These are phyloP conservation scores for Fomitopsis schrenkii DNA, from an alignment of 1,284 basidiomycete species.

Conservation along the genomic window DNA sequence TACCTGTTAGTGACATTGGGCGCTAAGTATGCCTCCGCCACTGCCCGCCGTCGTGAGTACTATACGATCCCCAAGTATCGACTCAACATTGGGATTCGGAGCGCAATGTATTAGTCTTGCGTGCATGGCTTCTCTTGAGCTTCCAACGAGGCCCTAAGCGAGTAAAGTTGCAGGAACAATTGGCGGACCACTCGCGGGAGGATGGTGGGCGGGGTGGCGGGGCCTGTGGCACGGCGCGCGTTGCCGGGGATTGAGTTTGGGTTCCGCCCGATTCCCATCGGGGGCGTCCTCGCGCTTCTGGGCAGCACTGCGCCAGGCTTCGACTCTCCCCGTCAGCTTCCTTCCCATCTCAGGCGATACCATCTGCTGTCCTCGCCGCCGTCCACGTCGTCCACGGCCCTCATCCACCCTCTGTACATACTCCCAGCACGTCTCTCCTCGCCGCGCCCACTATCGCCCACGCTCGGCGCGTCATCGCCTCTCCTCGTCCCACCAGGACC, in stretches of 20 bases:
- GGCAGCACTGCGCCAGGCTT: constrained; percentile 16
- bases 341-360: constrained; percentile 18
- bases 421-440: background rate
- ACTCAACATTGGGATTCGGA: no score
- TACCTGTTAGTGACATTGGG: no score
- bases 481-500: background rate
- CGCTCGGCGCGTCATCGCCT: constrained; percentile 4
- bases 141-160: no score
- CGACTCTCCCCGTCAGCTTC: constrained; percentile 6
- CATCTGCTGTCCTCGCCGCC: constrained; percentile 13
- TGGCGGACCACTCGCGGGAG: background rate
- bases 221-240: constrained; percentile 9
- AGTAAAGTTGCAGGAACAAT: background rate
- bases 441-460: constrained; percentile 3
- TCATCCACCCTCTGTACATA: constrained; percentile 3
- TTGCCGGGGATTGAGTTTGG: constrained; percentile 24
- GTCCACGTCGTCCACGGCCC: constrained; percentile 6
- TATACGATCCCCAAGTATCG: no score
- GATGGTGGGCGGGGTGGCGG: background rate
- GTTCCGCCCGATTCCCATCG: constrained; percentile 32
- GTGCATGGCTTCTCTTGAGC: no score
- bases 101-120: no score
- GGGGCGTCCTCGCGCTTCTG: constrained; percentile 27
- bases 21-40: no score
- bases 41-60: no score